These are phyloP conservation scores for Agaricales sp. DNA, from an alignment of 1,284 basidiomycete species.

Conservation along the genomic window DNA sequence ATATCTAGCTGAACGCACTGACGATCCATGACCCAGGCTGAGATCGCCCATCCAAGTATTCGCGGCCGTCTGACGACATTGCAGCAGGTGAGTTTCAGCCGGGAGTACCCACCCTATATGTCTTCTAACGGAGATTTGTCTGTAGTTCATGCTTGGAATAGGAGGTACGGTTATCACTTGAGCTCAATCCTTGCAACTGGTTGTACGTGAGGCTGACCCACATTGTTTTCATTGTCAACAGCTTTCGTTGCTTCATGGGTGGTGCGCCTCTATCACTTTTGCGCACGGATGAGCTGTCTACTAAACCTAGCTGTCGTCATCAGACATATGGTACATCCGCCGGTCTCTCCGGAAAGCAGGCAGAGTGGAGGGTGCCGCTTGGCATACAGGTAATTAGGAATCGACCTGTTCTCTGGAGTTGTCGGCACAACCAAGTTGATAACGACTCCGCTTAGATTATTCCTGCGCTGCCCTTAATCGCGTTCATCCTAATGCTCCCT, in stretches of 20 bases:
- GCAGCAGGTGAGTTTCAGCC: conserved; percentile 37
- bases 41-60: conserved; percentile 56
- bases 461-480: conserved; percentile 41
- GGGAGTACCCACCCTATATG: too few relatives aligned
- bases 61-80: conserved; percentile 51
- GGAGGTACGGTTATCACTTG: conserved; percentile 22
- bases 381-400: conserved; percentile 30
- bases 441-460: conserved; percentile 18
- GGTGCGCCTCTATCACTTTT: conserved; percentile 13
- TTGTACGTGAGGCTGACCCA: too few relatives aligned
- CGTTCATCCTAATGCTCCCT: conserved; percentile 38
- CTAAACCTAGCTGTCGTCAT: not conserved
- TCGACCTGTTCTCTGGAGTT: too few relatives aligned
- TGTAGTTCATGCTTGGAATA: conserved; percentile 32
- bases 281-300: not conserved
- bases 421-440: not conserved
- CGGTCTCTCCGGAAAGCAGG: conserved; percentile 22
- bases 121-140: too few relatives aligned
- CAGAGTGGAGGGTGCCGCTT: conserved; percentile 46
- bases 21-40: conserved; percentile 21
- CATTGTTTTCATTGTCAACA: conserved; percentile 2
- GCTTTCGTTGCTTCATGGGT: conserved; percentile 37
- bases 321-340: conserved; percentile 29
- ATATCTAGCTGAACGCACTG: too few relatives aligned
- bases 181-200: too few relatives aligned